Evolutionary conservation across 768 basidiomycete species (phyloP), one percentile per base, ranked within the genome.

Genomic region (Trametes maxima): DNA sequence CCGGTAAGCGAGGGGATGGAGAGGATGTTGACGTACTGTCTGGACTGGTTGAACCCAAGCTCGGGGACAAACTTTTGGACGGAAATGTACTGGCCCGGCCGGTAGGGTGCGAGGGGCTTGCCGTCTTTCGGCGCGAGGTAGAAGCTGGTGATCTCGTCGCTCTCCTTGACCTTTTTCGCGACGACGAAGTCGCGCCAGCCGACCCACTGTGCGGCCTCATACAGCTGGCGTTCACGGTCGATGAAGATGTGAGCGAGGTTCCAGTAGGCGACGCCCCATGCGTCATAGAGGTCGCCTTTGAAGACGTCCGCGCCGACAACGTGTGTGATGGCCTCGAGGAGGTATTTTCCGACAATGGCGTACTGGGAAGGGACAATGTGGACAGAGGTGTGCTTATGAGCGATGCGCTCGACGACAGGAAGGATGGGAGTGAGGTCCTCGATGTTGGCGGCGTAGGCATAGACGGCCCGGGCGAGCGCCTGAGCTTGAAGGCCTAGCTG

Each of bases 261-360:
- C 69, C 67, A 68, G 62, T 70, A 70, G 2, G 67, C 69, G 36
- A 56, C 64, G 35, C 28, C 58, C 69, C 69, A 70, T 5, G 69
- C 69, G 59, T 66, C 64, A 54, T 64, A 57, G 21, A 69, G 59
- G 19, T 59, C 62, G 37, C 62, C 62, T 36, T 48, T 46, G 59
- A 68, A 66, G 46, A 60, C 57, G 37, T 68, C 65, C 35, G 58
- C 54, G 45, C 69, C 69, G 47, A 70, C 53, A 28, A 68, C 63
- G 37, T 68, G 45, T 7, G 58, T 57, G 54, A 70, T 65, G 24
- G 67, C 69, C 42, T 53, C 57, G 17, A 68, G 58, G 17, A 68
- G 65, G 53, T 67, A 40, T 48, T 54, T 63, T 16, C 65, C 67
- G 36, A 70, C 69, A 57, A 68, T 65, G 43, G 57, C 57, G 57